A percentile compares a stretch with the other conserved stretches of the same genome.
phyloP scores from a whole-genome alignment of 2,329 filamentous ascomycete genomes.

The Colletotrichum lini region DNA sequence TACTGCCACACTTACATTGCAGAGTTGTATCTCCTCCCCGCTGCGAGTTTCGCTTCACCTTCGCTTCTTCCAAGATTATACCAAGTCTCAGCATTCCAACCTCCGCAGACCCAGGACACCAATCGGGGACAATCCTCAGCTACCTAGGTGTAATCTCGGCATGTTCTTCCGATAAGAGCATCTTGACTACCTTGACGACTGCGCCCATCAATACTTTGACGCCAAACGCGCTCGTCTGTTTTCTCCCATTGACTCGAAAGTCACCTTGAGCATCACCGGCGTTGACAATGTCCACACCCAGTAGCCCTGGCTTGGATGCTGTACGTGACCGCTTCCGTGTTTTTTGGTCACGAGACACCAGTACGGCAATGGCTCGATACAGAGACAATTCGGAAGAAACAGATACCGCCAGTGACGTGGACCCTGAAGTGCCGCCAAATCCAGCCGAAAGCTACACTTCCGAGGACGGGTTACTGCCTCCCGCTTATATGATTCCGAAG shows the following conservation, averaged over 20 bases:
- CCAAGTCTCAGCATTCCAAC: not conserved
- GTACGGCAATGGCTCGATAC: conserved; percentile 8
- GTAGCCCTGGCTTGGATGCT: conserved; percentile 16
- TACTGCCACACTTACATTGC: not conserved
- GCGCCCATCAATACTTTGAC: not conserved
- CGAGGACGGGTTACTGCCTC: conserved; percentile 29
- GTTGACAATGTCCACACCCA: conserved; percentile 18
- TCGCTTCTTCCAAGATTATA: not conserved
- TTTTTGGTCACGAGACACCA: conserved; percentile 27
- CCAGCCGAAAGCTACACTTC: conserved; percentile 33
- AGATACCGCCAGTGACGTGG: conserved; percentile 2
- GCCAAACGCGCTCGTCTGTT: no score
- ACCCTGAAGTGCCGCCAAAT: conserved; percentile 9
- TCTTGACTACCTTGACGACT: not conserved
- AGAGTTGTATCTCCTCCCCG: not conserved
- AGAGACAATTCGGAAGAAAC: conserved; percentile 25
- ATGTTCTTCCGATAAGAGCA: conserved; percentile 11
- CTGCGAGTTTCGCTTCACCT: not conserved
- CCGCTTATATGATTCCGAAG: conserved; percentile 30
- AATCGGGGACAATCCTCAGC: not conserved
- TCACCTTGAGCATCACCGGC: not conserved
- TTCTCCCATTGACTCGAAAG: not conserved
- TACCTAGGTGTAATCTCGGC: not conserved
- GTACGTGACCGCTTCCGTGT: conserved; percentile 36
- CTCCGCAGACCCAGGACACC: conserved; percentile 3